These are phyloP conservation scores for Coemansia sp. DNA, from an alignment of 192 early-diverging fungal species.

Conservation along the genomic window DNA sequence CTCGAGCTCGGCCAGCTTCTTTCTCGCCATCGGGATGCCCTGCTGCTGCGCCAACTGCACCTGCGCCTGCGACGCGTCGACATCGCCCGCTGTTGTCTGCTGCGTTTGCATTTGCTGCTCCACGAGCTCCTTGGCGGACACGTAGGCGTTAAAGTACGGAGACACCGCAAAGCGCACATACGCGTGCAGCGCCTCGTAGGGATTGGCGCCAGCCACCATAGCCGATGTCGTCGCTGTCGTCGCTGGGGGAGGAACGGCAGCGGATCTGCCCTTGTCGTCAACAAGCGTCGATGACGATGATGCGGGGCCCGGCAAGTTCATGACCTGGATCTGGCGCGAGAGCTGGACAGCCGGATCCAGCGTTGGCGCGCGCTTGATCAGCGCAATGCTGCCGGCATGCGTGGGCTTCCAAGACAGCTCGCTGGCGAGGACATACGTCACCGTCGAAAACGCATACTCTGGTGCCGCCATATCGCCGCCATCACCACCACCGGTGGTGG, in stretches of 20 bases:
- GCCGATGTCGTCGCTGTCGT: neutral
- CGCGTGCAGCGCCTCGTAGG: slow-evolving; percentile 89
- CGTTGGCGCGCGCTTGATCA: slow-evolving; percentile 76
- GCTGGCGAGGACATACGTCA: slow-evolving; percentile 64
- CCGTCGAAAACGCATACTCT: slow-evolving; percentile 9
- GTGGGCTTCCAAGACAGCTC: slow-evolving; percentile 76
- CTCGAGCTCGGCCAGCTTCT: slow-evolving; percentile 98
- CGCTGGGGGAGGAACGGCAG: neutral
- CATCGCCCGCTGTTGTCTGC: slow-evolving; percentile 39
- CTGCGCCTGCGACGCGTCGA: slow-evolving; percentile 49
- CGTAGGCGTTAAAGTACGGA: slow-evolving; percentile 97
- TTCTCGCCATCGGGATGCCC: slow-evolving; percentile 94
- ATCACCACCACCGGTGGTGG: too few relatives aligned
- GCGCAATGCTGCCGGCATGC: slow-evolving; percentile 73
- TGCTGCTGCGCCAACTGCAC: slow-evolving; percentile 25
- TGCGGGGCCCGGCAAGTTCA: slow-evolving; percentile 85
- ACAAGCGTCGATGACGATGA: slow-evolving; percentile 26
- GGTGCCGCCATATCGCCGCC: slow-evolving; percentile 10
- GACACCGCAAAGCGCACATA: slow-evolving; percentile 93
- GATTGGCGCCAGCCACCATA: slow-evolving; percentile 50
- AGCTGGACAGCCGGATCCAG: slow-evolving; percentile 76
- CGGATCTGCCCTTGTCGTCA: neutral
- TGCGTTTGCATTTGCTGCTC: slow-evolving; percentile 35
- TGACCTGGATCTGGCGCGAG: slow-evolving; percentile 83
- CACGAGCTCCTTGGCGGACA: slow-evolving; percentile 68